Evolutionary conservation across 371 early-diverging fungal species (phyloP).

Genomic region (Zancudomyces culisetae): DNA sequence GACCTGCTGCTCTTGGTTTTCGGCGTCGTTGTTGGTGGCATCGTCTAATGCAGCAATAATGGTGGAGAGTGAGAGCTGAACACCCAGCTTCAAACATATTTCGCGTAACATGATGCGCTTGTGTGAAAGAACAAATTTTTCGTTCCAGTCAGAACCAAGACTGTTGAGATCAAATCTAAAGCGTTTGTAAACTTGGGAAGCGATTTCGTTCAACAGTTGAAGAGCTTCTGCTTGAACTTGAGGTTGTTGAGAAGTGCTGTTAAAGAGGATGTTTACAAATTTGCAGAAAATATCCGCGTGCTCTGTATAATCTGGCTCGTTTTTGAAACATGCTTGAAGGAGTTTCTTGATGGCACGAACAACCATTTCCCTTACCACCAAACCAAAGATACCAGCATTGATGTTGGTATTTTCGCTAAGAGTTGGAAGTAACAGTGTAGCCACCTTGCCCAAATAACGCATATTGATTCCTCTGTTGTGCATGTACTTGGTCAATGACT

Average conservation of each 20-base stretch:
- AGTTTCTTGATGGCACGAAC: constrained; percentile 68
- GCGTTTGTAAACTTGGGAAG: constrained; percentile 23
- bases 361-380: constrained; percentile 59
- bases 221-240: neutral
- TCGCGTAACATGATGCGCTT: constrained; percentile 11
- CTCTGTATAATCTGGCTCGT: constrained; percentile 25
- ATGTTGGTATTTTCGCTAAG: constrained; percentile 28
- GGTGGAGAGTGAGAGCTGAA: constrained; percentile 12
- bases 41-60: too few relatives aligned
- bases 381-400: constrained; percentile 8
- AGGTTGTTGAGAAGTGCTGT: constrained; percentile 15
- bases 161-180: constrained; percentile 49
- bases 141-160: constrained; percentile 61
- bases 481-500: constrained; percentile 57
- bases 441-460: constrained; percentile 75
- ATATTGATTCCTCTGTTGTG: constrained; percentile 92
- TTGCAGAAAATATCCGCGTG: constrained; percentile 48
- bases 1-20: too few relatives aligned
- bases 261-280: constrained; percentile 65
- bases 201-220: constrained; percentile 30
- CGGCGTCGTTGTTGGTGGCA: too few relatives aligned
- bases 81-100: constrained; percentile 1
- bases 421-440: too few relatives aligned
- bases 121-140: constrained; percentile 40
- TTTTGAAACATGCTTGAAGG: constrained; percentile 41